Percentiles rank a stretch among this genome's conserved stretches.
Conservation (phyloP, 2,329 filamentous ascomycete genomes). For the Xylaria sp. region DNA sequence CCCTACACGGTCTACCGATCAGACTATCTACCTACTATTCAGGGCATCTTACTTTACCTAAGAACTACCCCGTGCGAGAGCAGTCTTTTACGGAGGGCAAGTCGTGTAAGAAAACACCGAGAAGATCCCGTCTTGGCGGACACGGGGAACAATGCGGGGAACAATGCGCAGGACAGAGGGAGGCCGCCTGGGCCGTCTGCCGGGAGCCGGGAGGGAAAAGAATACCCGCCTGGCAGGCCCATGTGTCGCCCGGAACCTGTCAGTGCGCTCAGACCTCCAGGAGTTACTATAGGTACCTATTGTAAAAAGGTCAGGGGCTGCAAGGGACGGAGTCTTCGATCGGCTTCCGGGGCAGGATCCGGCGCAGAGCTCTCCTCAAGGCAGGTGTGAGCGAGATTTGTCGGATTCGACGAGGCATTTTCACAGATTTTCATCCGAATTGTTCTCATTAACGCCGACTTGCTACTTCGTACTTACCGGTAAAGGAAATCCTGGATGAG, state of each 20-base stretch:
- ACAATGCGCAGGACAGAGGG: not conserved
- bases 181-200: not conserved
- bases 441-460: not conserved
- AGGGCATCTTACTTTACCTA: too few relatives aligned
- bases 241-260: not conserved
- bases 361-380: not conserved
- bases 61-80: not conserved
- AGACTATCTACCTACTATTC: too few relatives aligned
- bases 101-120: constrained; percentile 2
- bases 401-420: not conserved
- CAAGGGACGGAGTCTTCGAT: constrained; percentile 3
- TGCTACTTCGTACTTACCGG: not conserved
- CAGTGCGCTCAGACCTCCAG: constrained; percentile 5
- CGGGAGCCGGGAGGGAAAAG: not conserved
- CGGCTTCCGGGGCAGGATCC: not conserved
- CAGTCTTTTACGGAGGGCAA: not conserved
- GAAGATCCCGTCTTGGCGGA: not conserved
- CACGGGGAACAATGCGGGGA: not conserved
- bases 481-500: too few relatives aligned
- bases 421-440: not conserved
- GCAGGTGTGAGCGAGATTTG: not conserved
- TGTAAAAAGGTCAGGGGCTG: not conserved
- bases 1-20: too few relatives aligned
- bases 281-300: not conserved
- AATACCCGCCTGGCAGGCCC: not conserved